Percentiles rank a stretch among this genome's conserved stretches.
Conservation (phyloP, 768 basidiomycete species). For the Lanmaoa pseudosensibilis region DNA sequence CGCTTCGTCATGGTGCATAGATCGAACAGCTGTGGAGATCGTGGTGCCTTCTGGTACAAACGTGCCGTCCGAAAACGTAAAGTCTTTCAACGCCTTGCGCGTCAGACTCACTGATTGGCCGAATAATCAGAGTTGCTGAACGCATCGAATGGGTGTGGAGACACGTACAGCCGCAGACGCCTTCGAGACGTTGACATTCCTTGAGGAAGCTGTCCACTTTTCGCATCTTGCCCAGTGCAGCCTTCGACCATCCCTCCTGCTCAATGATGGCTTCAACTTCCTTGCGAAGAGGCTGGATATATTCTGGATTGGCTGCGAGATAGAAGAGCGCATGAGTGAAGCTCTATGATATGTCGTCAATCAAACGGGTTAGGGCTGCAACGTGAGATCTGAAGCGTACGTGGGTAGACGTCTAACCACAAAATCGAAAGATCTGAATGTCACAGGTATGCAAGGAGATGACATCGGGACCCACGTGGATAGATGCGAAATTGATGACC, state of each 20-base stretch:
- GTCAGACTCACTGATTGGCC: slow-evolving; percentile 34
- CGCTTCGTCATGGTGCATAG: slow-evolving; percentile 19
- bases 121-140: background rate
- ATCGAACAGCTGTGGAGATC: slow-evolving; percentile 20
- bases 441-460: background rate
- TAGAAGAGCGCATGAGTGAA: slow-evolving; percentile 31
- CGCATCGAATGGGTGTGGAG: background rate
- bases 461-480: background rate
- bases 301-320: slow-evolving; percentile 37
- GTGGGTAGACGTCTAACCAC: background rate
- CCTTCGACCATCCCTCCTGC: slow-evolving; percentile 7
- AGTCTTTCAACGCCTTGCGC: slow-evolving; percentile 34
- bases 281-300: slow-evolving; percentile 34
- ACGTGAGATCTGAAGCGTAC: background rate
- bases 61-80: slow-evolving; percentile 41
- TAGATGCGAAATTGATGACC: background rate
- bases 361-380: background rate
- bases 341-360: slow-evolving; percentile 17
- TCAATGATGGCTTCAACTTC: background rate
- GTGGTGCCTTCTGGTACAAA: slow-evolving; percentile 35
- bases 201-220: slow-evolving; percentile 41
- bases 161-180: slow-evolving; percentile 22
- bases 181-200: slow-evolving; percentile 11
- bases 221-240: slow-evolving; percentile 28
- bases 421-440: background rate